Conservation (phyloP, 768 basidiomycete species). For the Phylloporus rhodoxanthus region DNA sequence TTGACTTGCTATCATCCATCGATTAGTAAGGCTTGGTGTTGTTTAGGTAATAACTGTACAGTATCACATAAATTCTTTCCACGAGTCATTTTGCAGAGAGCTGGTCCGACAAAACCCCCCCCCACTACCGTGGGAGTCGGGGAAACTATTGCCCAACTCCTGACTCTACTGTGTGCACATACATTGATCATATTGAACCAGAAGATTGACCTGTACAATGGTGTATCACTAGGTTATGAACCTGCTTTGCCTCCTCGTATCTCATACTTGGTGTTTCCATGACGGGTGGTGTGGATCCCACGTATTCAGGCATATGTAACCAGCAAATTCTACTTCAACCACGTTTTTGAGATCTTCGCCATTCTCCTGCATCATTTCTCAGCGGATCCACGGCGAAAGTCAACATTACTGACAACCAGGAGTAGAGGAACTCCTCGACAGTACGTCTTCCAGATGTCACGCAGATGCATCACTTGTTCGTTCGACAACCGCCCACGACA, state of each 20-base stretch:
- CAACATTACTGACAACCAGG: constrained; percentile 13
- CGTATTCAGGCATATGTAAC: constrained; percentile 16
- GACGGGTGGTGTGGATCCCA: constrained; percentile 14
- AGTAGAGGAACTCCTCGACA: constrained; percentile 14
- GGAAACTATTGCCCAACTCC: background rate
- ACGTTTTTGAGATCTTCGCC: constrained; percentile 2
- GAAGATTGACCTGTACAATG: constrained; percentile 5
- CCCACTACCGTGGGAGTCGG: too few species aligned
- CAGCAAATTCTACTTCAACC: constrained; percentile 13
- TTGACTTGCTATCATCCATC: too few species aligned
- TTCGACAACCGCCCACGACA: constrained; percentile 33
- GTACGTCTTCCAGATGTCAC: constrained; percentile 21
- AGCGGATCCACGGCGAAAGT: constrained; percentile 14
- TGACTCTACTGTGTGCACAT: background rate
- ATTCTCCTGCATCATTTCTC: constrained; percentile 18
- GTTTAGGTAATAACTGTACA: too few species aligned
- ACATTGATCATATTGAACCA: constrained; percentile 1
- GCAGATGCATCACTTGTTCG: constrained; percentile 27
- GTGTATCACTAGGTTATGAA: constrained; percentile 11
- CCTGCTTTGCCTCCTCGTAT: constrained; percentile 15
- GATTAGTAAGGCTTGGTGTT: too few species aligned
- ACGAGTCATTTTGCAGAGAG: too few species aligned
- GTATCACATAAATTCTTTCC: too few species aligned
- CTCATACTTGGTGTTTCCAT: constrained; percentile 11
- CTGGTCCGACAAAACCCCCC: too few species aligned